Evolutionary conservation across 1,139 yeast species (phyloP).

Genomic region (Kurtzmaniella quercitrusa): DNA sequence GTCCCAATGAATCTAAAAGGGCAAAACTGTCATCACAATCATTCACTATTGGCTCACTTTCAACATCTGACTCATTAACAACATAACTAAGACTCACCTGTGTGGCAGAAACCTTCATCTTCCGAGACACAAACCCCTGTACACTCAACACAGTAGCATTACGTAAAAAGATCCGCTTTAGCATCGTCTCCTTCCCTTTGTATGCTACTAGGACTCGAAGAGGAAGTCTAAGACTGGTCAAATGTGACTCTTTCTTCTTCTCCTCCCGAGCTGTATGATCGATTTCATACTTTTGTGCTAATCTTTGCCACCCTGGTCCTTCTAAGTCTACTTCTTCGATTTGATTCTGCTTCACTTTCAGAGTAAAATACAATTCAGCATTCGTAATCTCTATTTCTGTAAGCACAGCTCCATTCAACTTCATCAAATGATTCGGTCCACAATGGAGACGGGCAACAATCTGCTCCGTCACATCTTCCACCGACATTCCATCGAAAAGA

Average conservation of each 20-base stretch:
- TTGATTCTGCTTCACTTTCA: slow-evolving; percentile 37
- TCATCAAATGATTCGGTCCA: slow-evolving; percentile 17
- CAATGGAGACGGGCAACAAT: slow-evolving; percentile 49
- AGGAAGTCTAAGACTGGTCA: background rate
- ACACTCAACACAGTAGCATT: slow-evolving; percentile 25
- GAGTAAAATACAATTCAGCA: slow-evolving; percentile 65
- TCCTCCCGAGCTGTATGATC: slow-evolving; percentile 1
- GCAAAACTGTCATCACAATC: slow-evolving; percentile 31
- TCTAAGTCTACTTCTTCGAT: slow-evolving; percentile 19
- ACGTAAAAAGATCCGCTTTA: slow-evolving; percentile 18
- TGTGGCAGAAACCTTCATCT: slow-evolving; percentile 12
- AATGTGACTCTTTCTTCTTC: slow-evolving; percentile 2
- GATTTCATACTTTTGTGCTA: slow-evolving; percentile 23
- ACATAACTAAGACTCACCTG: slow-evolving; percentile 16
- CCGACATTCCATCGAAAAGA: slow-evolving; percentile 27
- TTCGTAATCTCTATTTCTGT: slow-evolving; percentile 47
- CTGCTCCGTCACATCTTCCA: slow-evolving; percentile 34
- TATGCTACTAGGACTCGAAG: slow-evolving; percentile 5
- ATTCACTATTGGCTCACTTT: slow-evolving; percentile 9
- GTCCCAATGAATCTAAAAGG: slow-evolving; percentile 30
- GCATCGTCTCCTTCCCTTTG: slow-evolving; percentile 10
- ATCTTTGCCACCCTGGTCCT: slow-evolving; percentile 21
- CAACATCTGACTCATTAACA: slow-evolving; percentile 12
- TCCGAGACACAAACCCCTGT: slow-evolving; percentile 21
- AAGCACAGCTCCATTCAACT: slow-evolving; percentile 56